Base-by-base conservation (phyloP, 1,284 basidiomycete species). In the Trichosporon inkin region DNA sequence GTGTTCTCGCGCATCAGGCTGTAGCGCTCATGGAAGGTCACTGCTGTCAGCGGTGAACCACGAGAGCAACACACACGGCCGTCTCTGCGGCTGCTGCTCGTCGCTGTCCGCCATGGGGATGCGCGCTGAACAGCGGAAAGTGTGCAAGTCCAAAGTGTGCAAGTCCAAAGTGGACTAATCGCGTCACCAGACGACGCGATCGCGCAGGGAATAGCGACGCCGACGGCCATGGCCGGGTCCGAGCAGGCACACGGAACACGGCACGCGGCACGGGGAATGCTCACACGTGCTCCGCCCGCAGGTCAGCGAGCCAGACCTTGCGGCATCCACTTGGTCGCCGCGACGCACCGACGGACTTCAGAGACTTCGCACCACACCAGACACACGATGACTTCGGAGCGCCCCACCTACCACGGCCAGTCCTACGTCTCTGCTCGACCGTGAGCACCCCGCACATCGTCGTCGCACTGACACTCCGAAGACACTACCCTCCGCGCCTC, bases 21-120 rank as follows among this genome's bases (percentile, higher is more conserved):
- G 63, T 62, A 72, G 17, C 69, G 67, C 47, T 74, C 71, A 52
- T 69, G 68, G 24, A 63, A 55, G 17, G 68, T 64, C 22, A 69
- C 68, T 70, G 56, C 5, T n/a, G 55, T 60, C 19, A 47, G 55
- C 44, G 16, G 16, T 32, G 6, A 2, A 2, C 1, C 16, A 14
- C 7, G 5, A 3, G 6, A 4, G 6, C 24, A 4, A 16, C 44
- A 16, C 13, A 49, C 44, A n/a, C 10, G 44, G 44, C 13, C 44
- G 44, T 14, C 28, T 32, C 5, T 28, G 22, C 6, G 22, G 44
- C 44, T 49, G 44, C 16, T 3, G 7, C 3, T 40, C 16, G 3
- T 14, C 44, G n/a, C 28, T n/a, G 14, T 28, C 22, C 14, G 20
- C 41, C 6, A 24, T 14, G 22, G 24, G 10, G 28, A 4, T 32